Evolutionary conservation across 208 protist species (phyloP).

Genomic region (Acanthamoeba lenticulata): DNA sequence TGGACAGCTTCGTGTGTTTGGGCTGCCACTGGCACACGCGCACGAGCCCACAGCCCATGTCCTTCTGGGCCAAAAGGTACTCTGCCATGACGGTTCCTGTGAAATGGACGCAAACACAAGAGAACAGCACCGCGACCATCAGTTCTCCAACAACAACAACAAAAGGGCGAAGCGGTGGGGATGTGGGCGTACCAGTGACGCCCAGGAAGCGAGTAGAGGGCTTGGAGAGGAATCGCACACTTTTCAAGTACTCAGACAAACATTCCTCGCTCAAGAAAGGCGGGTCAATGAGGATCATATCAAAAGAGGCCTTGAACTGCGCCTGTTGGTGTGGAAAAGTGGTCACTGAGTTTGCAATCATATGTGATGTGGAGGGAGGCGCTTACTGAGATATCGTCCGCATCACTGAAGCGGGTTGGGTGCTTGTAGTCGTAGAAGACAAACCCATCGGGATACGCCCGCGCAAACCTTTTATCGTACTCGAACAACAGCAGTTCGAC

Average conservation of each 20-base stretch:
- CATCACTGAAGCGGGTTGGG: neutral
- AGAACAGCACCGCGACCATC: neutral
- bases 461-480: neutral
- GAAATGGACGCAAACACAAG: neutral
- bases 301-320: neutral
- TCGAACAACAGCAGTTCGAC: neutral
- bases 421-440: constrained; percentile 33
- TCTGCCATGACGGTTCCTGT: neutral
- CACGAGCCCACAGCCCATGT: neutral
- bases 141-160: neutral
- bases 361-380: neutral
- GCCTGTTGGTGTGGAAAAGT: neutral
- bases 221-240: neutral
- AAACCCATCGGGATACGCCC: neutral
- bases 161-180: neutral
- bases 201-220: neutral
- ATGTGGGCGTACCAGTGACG: neutral
- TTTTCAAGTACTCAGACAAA: neutral
- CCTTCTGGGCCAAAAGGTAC: neutral
- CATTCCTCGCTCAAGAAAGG: neutral
- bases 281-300: constrained; percentile 4
- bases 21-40: constrained; percentile 22
- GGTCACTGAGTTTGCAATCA: neutral
- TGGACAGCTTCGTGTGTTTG: neutral
- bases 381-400: neutral